A percentile compares a stretch with the other conserved stretches of the same genome.
phyloP scores from a whole-genome alignment of 208 protist species.

The Crithidia sp. region DNA sequence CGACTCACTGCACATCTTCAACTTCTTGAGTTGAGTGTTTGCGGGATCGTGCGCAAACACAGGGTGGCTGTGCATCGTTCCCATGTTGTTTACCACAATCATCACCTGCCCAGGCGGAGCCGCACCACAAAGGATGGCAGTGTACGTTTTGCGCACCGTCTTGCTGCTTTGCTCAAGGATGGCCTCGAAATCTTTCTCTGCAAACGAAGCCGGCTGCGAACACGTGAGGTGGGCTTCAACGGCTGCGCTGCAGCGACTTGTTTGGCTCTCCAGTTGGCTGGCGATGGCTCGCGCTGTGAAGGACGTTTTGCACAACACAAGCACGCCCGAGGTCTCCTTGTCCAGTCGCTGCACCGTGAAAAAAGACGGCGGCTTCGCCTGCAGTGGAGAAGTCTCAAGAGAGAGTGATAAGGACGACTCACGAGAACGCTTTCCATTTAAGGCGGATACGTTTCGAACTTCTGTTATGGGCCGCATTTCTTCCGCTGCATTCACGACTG shows the following conservation, averaged over 20 bases:
- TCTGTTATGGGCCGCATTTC: too few relatives aligned
- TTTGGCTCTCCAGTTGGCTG: slow-evolving; percentile 55
- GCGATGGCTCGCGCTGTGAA: slow-evolving; percentile 44
- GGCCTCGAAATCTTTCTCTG: slow-evolving; percentile 31
- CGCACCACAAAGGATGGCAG: slow-evolving; percentile 54
- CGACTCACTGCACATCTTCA: slow-evolving; percentile 81
- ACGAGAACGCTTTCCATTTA: not conserved
- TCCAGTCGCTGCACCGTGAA: slow-evolving; percentile 85
- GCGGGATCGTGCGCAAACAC: not conserved
- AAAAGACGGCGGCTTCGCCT: not conserved
- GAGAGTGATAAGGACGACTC: not conserved
- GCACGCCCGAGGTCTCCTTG: slow-evolving; percentile 88
- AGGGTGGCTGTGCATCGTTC: slow-evolving; percentile 43
- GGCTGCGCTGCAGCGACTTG: slow-evolving; percentile 22
- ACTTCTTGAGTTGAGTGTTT: slow-evolving; percentile 67
- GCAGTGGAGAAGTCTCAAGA: not conserved
- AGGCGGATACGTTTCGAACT: not conserved
- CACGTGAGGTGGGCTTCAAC: slow-evolving; percentile 17
- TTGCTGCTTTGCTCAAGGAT: slow-evolving; percentile 35
- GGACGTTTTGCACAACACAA: slow-evolving; percentile 45
- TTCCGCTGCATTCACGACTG: too few relatives aligned
- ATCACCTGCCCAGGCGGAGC: slow-evolving; percentile 34
- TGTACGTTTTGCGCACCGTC: slow-evolving; percentile 63
- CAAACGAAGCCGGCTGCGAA: not conserved
- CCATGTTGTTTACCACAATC: slow-evolving; percentile 65